Percentiles rank a stretch among this genome's conserved stretches.
Conservation (phyloP, 352 stramenopile genomes). For the Peronospora belbahrii region DNA sequence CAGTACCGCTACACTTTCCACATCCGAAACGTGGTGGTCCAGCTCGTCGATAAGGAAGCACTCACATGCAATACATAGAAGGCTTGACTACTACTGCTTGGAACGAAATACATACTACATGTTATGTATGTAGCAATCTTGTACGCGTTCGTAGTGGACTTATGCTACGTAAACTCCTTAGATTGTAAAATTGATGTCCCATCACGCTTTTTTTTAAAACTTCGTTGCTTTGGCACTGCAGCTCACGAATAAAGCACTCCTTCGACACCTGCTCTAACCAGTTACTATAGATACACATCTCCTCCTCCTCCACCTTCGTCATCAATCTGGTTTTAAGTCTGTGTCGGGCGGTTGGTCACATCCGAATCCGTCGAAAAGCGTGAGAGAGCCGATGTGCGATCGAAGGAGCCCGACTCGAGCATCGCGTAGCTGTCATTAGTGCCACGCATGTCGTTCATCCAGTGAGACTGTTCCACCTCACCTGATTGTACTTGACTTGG, state of each 20-base stretch:
- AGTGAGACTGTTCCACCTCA: slow-evolving; percentile 39
- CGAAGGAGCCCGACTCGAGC: slow-evolving; percentile 67
- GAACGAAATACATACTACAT: slow-evolving; percentile 26
- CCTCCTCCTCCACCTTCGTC: slow-evolving; percentile 5
- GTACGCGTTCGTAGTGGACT: neutral
- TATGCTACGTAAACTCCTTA: neutral
- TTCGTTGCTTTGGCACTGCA: slow-evolving; percentile 15
- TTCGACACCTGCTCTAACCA: slow-evolving; percentile 17
- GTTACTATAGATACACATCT: slow-evolving; percentile 39
- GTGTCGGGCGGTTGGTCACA: slow-evolving; percentile 25
- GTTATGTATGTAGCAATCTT: too few relatives aligned
- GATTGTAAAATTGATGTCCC: neutral
- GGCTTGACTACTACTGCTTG: slow-evolving; percentile 8
- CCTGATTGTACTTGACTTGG: slow-evolving; percentile 18
- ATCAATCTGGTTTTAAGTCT: slow-evolving; percentile 21
- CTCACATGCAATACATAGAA: slow-evolving; percentile 11
- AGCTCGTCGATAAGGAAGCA: slow-evolving; percentile 33
- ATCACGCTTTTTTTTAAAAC: slow-evolving; percentile 21
- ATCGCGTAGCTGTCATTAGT: slow-evolving; percentile 81
- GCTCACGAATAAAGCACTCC: slow-evolving; percentile 3
- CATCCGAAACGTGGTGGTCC: slow-evolving; percentile 51
- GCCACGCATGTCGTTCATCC: slow-evolving; percentile 77
- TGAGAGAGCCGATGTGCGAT: slow-evolving; percentile 58
- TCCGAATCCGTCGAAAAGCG: slow-evolving; percentile 75
- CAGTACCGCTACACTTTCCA: slow-evolving; percentile 74